Evolutionary conservation across 805 yeast genomes (phyloP), one percentile per base, ranked within the genome.

Genomic region (Ogataea pilisensis): DNA sequence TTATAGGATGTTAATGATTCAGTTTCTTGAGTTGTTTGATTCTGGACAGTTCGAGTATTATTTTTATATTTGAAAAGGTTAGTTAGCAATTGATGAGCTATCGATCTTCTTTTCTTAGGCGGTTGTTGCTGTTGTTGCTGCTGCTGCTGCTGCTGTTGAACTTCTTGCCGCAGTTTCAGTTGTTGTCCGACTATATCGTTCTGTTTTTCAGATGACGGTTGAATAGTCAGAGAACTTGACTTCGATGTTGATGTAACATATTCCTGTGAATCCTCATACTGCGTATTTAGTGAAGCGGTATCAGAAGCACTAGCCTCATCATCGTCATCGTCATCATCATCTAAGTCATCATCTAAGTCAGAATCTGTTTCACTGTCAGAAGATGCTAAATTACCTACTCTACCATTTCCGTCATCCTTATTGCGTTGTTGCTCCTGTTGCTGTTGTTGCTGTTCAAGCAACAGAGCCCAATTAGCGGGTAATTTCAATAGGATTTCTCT

Each of bases 401-500:
- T 47, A 6, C 38, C 37, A 14, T 32, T 34, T 11, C 11, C 16
- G 13, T 19, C 35, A n/a, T 29, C 31, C n/a, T 29, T 11, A 27
- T 3, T 11, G 7, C 5, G 34, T 16, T 31, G 34, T 16, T 39
- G 44, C 13, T 38, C 48, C 9, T 22, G 37, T 41, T 36, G 47
- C 27, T 30, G 40, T 14, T 28, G 33, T 63, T 64, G 22, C 59
- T 59, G 31, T 43, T 60, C 55, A 37, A 57, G 41, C 37, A 57
- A 46, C 14, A 42, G 39, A 48, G 89, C 76, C 91, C 91, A 76
- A 53, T 81, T 75, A 29, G 73, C 63, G 1, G 98, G 99, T 35
- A 91, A 68, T 43, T 76, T 75, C 38, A 93, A 68, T 13, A 91
- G 72, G 29, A 84, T 81, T 46, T 83, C 85, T 28, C 97, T 73